phyloP scores from a whole-genome alignment of 2,329 filamentous ascomycete genomes.

The Xylaria sp. region DNA sequence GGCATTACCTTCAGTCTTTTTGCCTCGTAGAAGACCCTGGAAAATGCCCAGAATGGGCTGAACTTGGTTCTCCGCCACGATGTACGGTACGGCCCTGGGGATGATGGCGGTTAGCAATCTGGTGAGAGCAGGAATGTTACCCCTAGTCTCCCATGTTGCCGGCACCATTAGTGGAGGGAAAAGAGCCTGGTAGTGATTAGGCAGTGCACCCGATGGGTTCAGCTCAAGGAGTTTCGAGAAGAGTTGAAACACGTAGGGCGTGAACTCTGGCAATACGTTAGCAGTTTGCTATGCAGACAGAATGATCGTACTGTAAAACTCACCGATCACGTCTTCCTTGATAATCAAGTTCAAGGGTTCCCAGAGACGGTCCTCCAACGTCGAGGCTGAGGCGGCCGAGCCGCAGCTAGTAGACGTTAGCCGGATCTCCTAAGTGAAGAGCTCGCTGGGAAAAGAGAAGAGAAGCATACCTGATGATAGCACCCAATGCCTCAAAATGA shows the following conservation, averaged over 20 bases:
- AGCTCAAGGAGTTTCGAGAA: constrained; percentile 86
- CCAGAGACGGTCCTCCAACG: constrained; percentile 77
- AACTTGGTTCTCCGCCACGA: constrained; percentile 73
- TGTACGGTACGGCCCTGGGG: constrained; percentile 65
- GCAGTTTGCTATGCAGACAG: constrained; percentile 11
- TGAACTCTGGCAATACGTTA: constrained; percentile 63
- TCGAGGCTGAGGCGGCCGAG: constrained; percentile 58
- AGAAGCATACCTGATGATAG: constrained; percentile 60
- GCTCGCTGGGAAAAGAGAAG: neutral
- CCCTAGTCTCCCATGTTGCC: constrained; percentile 83
- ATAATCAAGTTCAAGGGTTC: constrained; percentile 76
- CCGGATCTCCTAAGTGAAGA: neutral
- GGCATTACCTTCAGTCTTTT: constrained; percentile 76
- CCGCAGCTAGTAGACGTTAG: constrained; percentile 50
- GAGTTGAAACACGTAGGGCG: constrained; percentile 93
- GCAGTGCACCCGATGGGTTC: constrained; percentile 72
- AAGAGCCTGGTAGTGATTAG: constrained; percentile 73
- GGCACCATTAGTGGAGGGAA: constrained; percentile 74
- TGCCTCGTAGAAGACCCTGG: constrained; percentile 77
- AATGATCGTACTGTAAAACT: constrained; percentile 19
- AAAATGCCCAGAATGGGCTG: constrained; percentile 92
- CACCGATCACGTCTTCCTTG: constrained; percentile 73
- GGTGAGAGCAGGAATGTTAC: constrained; percentile 87
- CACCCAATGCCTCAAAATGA: constrained; percentile 91
- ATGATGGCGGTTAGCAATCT: constrained; percentile 81